Conservation (phyloP, 805 yeast genomes). For the Tetrapisispora nanseiensis region DNA sequence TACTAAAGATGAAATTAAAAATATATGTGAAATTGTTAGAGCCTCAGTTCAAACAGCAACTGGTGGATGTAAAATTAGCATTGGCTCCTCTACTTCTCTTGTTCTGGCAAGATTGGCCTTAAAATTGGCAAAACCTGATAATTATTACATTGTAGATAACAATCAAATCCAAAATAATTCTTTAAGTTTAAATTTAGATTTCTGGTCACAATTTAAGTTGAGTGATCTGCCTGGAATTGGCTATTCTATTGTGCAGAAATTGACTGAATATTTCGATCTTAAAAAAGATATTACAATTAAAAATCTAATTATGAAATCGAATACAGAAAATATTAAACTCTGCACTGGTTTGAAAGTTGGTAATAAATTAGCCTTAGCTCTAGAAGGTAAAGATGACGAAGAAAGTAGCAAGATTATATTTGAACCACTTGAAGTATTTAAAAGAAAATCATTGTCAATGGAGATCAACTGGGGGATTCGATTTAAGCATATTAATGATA, state of each 20-base stretch:
- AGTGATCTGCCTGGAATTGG: slow-evolving; percentile 58
- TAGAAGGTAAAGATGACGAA: slow-evolving; percentile 60
- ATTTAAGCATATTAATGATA: slow-evolving; percentile 49
- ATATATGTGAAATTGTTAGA: slow-evolving; percentile 22
- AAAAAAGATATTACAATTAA: slow-evolving; percentile 19
- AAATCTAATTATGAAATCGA: slow-evolving; percentile 32
- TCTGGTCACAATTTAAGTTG: slow-evolving; percentile 22
- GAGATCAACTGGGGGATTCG: slow-evolving; percentile 91
- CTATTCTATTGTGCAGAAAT: slow-evolving; percentile 36
- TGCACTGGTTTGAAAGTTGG: slow-evolving; percentile 67
- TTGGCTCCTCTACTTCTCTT: slow-evolving; percentile 70
- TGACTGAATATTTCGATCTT: slow-evolving; percentile 22
- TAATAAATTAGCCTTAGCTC: slow-evolving; percentile 44
- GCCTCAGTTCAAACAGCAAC: slow-evolving; percentile 37
- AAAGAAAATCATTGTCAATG: slow-evolving; percentile 70
- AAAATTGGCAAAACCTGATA: slow-evolving; percentile 72
- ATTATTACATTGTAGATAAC: slow-evolving; percentile 31
- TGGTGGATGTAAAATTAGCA: slow-evolving; percentile 59
- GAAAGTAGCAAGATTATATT: slow-evolving; percentile 41
- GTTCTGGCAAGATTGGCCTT: slow-evolving; percentile 69
- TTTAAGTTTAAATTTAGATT: slow-evolving; percentile 14
- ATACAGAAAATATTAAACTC: slow-evolving; percentile 31
- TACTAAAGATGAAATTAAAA: background rate
- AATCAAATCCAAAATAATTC: slow-evolving; percentile 27
- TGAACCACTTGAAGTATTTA: slow-evolving; percentile 37